Evolutionary conservation across 1,139 yeast genomes (phyloP), one percentile per base, ranked within the genome.

Genomic region (Nakaseomyces glabratus): DNA sequence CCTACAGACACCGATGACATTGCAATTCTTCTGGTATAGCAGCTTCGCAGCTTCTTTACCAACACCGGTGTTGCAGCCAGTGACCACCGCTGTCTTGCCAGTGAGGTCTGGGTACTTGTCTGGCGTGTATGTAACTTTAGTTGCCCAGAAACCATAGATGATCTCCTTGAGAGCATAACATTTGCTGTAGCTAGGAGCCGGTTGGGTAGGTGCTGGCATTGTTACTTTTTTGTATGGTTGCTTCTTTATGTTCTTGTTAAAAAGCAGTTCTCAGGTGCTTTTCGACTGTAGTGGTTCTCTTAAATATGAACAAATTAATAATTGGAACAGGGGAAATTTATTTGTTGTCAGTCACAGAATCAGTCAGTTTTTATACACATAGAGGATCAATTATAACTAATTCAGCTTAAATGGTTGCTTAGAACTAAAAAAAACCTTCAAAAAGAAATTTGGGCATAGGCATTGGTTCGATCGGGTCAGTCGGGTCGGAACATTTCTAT

Each of bases 51-150:
- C 58, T 32, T 66, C 62, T 17, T 52, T 54, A 1, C 76, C 76
- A 33, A 70, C 62, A 20, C 76, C 75, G 1, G 69, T 57, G 10
- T 66, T 58, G 17, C 62, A 64, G 12, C 76, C 76, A 1, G 75
- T 68, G 11, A 70, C 63, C 17, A 68, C 36, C 35, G 61, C 69
- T 3, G 52, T 56, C 42, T 60, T 64, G 3, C 63, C 68, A 3
- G 61, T 45, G 20, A 68, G 54, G 40, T 68, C 71, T 2, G 73
- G 73, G 40, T 66, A 64, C 35, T 64, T 59, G 7, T 50, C 42
- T 20, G 67, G 65, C 4, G 60, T 47, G 33, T 47, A 61, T 1
- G 46, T 37, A 17, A 69, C 65, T n/a, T 42, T 34, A 29, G 38
- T 37, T 11, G 56, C 55, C 35, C 47, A 41, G 16, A 50, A 43